A percentile compares a stretch with the other conserved stretches of the same genome.
phyloP scores from a whole-genome alignment of 805 yeast species.

The Metschnikowia sp. region DNA sequence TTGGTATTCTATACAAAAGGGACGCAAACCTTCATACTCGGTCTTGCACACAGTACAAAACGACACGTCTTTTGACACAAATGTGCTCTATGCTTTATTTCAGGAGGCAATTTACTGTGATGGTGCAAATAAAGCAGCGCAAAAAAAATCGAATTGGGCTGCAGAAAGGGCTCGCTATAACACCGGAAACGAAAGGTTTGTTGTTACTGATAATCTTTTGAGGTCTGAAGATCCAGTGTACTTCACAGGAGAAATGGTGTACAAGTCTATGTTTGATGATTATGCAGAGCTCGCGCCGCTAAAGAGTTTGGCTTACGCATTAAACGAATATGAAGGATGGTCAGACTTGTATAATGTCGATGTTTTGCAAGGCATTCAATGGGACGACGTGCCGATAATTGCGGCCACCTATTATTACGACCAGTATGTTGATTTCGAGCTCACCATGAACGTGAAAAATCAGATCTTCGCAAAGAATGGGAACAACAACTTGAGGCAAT shows the following conservation, averaged over 20 bases:
- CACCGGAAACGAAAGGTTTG: slow-evolving; percentile 25
- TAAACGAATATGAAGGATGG: slow-evolving; percentile 36
- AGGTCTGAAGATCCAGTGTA: slow-evolving; percentile 23
- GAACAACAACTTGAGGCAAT: slow-evolving; percentile 36
- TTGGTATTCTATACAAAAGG: slow-evolving; percentile 33
- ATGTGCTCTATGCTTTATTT: slow-evolving; percentile 50
- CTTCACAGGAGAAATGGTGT: slow-evolving; percentile 58
- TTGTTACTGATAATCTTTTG: slow-evolving; percentile 13
- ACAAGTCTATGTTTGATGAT: slow-evolving; percentile 48
- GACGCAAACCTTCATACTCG: slow-evolving; percentile 37
- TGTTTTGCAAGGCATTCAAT: slow-evolving; percentile 26
- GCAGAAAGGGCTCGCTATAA: slow-evolving; percentile 40
- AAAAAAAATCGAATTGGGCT: slow-evolving; percentile 40
- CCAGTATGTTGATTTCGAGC: slow-evolving; percentile 49
- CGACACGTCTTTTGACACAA: slow-evolving; percentile 47
- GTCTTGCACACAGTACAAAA: slow-evolving; percentile 33
- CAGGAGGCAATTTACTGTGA: slow-evolving; percentile 60
- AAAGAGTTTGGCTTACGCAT: slow-evolving; percentile 37
- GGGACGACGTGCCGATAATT: slow-evolving; percentile 41
- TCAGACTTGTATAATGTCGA: slow-evolving; percentile 33
- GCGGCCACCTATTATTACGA: slow-evolving; percentile 49
- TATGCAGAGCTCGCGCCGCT: slow-evolving; percentile 41
- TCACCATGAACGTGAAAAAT: slow-evolving; percentile 35
- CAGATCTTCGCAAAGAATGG: slow-evolving; percentile 25
- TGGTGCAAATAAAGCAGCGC: slow-evolving; percentile 12